Percentiles rank a stretch among this genome's conserved stretches.
Conservation (phyloP, 2,329 filamentous ascomycete genomes). For the Aspergillus hortae region DNA sequence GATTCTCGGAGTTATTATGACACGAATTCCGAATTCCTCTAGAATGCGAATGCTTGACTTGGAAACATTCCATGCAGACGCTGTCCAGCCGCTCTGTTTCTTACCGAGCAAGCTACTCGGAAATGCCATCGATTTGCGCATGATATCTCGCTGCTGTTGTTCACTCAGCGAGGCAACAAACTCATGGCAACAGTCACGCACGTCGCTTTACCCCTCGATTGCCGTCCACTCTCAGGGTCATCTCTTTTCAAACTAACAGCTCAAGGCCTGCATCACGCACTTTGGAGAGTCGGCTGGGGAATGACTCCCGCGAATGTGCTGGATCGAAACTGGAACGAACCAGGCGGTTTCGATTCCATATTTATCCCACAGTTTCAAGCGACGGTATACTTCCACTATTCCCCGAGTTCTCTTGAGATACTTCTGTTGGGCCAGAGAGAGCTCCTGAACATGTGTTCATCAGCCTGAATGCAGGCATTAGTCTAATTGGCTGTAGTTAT, state of each 20-base stretch:
- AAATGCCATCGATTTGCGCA: no score
- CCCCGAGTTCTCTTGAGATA: slow-evolving; percentile 24
- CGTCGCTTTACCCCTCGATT: no score
- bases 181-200: no score
- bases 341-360: slow-evolving; percentile 67
- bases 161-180: no score
- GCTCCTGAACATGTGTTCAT: neutral
- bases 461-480: neutral
- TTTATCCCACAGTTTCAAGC: slow-evolving; percentile 67
- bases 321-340: slow-evolving; percentile 66
- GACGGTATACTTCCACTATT: slow-evolving; percentile 60
- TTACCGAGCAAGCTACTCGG: no score
- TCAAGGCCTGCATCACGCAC: no score
- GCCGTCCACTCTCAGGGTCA: no score
- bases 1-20: no score
- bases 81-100: slow-evolving; percentile 55
- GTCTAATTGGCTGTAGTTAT: neutral
- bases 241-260: no score
- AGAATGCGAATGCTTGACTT: slow-evolving; percentile 57
- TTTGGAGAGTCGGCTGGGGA: no score
- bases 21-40: slow-evolving; percentile 17
- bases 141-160: no score
- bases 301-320: slow-evolving; percentile 44
- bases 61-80: slow-evolving; percentile 67
- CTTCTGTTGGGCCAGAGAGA: neutral